Conservation (phyloP, 176 grass and related monocot genomes). For the sorghum (Sorghum bicolor) region DNA sequence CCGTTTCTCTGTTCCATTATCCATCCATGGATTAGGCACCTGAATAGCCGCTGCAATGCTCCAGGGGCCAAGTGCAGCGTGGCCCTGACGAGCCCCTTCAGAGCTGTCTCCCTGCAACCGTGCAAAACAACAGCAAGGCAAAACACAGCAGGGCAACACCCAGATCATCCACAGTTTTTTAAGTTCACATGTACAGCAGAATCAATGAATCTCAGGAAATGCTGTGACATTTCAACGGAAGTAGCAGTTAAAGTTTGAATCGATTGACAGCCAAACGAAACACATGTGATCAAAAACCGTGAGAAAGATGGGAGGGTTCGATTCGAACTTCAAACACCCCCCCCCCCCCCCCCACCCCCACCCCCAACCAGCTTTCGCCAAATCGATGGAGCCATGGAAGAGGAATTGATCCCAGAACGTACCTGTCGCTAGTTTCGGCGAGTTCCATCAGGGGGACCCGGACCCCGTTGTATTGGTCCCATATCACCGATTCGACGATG, state of each 20-base stretch:
- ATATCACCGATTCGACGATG: no score
- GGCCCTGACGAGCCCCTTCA: constrained; percentile 7
- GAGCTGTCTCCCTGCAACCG: neutral
- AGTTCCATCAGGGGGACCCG: neutral
- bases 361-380: neutral
- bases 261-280: neutral
- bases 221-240: neutral
- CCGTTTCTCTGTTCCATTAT: neutral
- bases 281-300: no score
- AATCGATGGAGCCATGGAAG: neutral
- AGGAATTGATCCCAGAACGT: neutral
- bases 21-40: neutral
- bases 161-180: neutral
- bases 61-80: neutral
- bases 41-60: neutral
- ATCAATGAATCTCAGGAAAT: neutral
- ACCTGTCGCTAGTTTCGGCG: neutral
- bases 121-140: neutral
- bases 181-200: neutral
- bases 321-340: neutral
- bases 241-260: neutral
- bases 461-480: no score
- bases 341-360: no score
- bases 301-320: neutral
- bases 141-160: neutral